phyloP scores from a whole-genome alignment of 1,284 basidiomycete genomes.

The Pyrrhoderma noxium region DNA sequence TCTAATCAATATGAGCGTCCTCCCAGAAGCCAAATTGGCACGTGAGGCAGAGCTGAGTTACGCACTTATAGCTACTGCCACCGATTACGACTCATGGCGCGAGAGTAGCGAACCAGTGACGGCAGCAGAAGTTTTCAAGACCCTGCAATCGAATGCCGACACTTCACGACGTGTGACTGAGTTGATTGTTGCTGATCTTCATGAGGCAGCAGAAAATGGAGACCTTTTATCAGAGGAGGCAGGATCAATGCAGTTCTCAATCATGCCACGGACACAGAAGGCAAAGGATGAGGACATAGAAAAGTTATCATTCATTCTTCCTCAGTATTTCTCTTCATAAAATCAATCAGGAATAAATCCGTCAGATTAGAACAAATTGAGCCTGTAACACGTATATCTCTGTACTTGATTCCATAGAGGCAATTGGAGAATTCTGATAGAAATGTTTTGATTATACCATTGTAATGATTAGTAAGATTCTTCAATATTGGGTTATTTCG shows the following conservation, averaged over 20 bases:
- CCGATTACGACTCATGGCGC: constrained; percentile 90
- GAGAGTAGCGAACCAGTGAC: constrained; percentile 77
- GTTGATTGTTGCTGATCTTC: constrained; percentile 72
- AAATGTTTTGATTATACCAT: too few relatives aligned
- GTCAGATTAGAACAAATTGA: too few relatives aligned
- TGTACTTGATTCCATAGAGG: too few relatives aligned
- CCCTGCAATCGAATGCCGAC: constrained; percentile 77
- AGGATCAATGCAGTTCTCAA: constrained; percentile 77
- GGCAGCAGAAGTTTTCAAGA: constrained; percentile 84
- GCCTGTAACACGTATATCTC: too few relatives aligned
- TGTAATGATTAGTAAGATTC: too few relatives aligned
- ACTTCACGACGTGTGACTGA: constrained; percentile 73
- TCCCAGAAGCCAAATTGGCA: constrained; percentile 95
- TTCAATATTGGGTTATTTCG: too few relatives aligned
- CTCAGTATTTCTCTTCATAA: constrained; percentile 47
- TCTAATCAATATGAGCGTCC: constrained; percentile 92
- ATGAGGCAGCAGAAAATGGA: constrained; percentile 45
- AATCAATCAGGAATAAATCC: too few relatives aligned
- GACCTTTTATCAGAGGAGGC: constrained; percentile 57
- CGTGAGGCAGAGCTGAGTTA: constrained; percentile 94
- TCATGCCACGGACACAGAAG: constrained; percentile 67
- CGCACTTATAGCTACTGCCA: constrained; percentile 84
- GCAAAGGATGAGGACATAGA: constrained; percentile 61
- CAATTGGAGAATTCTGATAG: too few relatives aligned
- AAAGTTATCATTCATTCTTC: constrained; percentile 77